phyloP scores from a whole-genome alignment of 352 stramenopile genomes.

The Phytophthora sansomeana region DNA sequence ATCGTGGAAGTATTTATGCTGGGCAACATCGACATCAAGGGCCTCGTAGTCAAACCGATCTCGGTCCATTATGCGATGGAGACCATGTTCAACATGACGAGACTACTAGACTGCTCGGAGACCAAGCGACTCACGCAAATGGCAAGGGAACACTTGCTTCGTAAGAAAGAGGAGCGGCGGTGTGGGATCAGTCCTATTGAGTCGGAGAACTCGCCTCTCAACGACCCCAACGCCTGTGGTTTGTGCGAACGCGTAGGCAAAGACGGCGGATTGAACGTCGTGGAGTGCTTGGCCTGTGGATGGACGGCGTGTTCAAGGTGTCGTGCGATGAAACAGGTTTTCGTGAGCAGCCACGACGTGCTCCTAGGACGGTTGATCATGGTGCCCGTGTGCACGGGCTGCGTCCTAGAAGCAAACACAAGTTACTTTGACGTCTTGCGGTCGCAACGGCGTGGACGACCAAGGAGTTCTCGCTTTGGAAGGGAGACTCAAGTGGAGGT shows the following conservation, averaged over 20 bases:
- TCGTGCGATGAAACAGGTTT: conserved; percentile 46
- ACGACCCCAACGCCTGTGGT: conserved; percentile 20
- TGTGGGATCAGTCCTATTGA: conserved; percentile 10
- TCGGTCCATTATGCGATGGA: conserved; percentile 27
- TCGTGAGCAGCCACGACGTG: conserved; percentile 43
- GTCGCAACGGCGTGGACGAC: conserved; percentile 8
- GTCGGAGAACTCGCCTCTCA: conserved; percentile 5
- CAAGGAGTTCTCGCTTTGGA: conserved; percentile 11
- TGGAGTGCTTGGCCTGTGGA: conserved; percentile 40
- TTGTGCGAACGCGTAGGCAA: conserved; percentile 31
- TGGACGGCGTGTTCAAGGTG: conserved; percentile 35
- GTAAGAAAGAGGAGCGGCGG: conserved; percentile 15
- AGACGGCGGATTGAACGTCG: conserved; percentile 29
- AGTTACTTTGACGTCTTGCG: conserved; percentile 31
- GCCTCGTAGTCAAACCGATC: conserved; percentile 34
- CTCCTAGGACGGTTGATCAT: conserved; percentile 49
- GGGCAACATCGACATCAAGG: conserved; percentile 39
- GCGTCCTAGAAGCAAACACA: conserved; percentile 45
- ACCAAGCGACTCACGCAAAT: conserved; percentile 59
- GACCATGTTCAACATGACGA: conserved; percentile 44
- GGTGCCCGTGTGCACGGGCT: conserved; percentile 46
- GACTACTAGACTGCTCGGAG: conserved; percentile 48
- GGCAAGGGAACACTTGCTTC: conserved; percentile 36
- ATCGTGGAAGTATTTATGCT: conserved; percentile 49
- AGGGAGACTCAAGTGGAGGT: conserved; percentile 2